A percentile compares a stretch with the other conserved stretches of the same genome.
Evolutionary conservation across 1,284 basidiomycete genomes (phyloP).

Genomic region (Ceratobasidium sp.): DNA sequence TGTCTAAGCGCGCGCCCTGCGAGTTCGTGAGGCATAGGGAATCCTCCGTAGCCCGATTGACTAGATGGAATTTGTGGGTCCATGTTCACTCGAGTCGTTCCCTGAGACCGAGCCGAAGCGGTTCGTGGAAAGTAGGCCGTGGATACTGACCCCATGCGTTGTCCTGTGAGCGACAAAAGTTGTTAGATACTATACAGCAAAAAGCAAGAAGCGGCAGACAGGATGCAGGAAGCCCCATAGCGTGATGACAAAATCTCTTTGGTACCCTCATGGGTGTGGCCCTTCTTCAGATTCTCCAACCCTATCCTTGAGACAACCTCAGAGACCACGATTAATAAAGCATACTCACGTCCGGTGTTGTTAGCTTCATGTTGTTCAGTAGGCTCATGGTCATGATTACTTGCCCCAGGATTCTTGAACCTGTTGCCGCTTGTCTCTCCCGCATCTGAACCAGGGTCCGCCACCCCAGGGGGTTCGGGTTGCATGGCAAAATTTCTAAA

Average conservation of each 20-base stretch:
- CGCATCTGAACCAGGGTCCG: conserved; percentile 27
- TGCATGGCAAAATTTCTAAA: conserved; percentile 46
- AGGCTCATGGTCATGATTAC: background rate
- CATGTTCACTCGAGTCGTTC: conserved; percentile 7
- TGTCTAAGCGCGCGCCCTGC: conserved; percentile 63
- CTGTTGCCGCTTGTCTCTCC: conserved; percentile 23
- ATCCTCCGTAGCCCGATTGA: conserved; percentile 81
- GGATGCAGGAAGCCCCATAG: background rate
- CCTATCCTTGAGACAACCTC: conserved; percentile 12
- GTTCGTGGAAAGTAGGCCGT: conserved; percentile 57
- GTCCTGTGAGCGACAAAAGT: conserved; percentile 47
- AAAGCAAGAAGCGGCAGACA: conserved; percentile 29
- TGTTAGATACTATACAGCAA: conserved; percentile 37
- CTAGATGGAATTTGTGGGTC: conserved; percentile 17
- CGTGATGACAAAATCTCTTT: background rate
- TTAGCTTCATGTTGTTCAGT: background rate
- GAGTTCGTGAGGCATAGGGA: conserved; percentile 83
- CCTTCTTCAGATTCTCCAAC: background rate
- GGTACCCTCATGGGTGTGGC: background rate
- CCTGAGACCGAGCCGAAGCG: conserved; percentile 51
- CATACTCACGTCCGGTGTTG: conserved; percentile 33
- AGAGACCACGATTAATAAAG: conserved; percentile 31
- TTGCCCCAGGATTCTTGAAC: conserved; percentile 11
- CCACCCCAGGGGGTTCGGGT: conserved; percentile 28
- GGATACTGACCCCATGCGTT: conserved; percentile 54